phyloP scores from a whole-genome alignment of 352 stramenopile species.

The Phytophthora boehmeriae region DNA sequence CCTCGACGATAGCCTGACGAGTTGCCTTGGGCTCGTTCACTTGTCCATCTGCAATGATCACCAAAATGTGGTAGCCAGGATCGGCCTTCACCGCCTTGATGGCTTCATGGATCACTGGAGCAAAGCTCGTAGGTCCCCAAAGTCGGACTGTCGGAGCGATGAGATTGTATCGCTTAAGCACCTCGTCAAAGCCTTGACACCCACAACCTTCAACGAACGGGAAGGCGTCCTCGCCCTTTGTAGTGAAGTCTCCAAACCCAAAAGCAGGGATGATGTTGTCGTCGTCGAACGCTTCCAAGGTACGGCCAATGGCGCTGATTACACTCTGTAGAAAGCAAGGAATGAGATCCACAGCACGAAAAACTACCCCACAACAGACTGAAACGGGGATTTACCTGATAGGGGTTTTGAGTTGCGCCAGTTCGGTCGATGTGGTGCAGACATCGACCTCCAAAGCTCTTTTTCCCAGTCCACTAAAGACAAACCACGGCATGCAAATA shows the following conservation, averaged over 20 bases:
- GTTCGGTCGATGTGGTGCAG: constrained; percentile 71
- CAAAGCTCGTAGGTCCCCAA: constrained; percentile 71
- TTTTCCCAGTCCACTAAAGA: constrained; percentile 68
- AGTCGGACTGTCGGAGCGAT: constrained; percentile 62
- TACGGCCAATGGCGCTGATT: constrained; percentile 64
- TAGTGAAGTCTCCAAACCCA: constrained; percentile 67
- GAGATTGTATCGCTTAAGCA: constrained; percentile 65
- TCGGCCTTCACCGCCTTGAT: constrained; percentile 54
- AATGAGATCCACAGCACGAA: constrained; percentile 33
- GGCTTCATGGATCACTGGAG: constrained; percentile 62
- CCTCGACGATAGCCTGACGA: constrained; percentile 68
- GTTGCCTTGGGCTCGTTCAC: constrained; percentile 71
- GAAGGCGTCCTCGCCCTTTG: constrained; percentile 53
- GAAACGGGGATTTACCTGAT: constrained; percentile 61
- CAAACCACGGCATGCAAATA: neutral
- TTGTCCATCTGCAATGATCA: constrained; percentile 81
- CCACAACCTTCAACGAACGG: constrained; percentile 37
- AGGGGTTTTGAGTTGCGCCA: constrained; percentile 56
- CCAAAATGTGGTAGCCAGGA: constrained; percentile 74
- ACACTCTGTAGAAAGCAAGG: constrained; percentile 50
- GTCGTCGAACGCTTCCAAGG: constrained; percentile 77
- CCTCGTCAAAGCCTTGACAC: constrained; percentile 57
- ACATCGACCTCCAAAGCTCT: constrained; percentile 60
- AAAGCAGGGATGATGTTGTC: constrained; percentile 81
- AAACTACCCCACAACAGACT: too few relatives aligned